Percentiles rank a stretch among this genome's conserved stretches.
These are phyloP conservation scores for Chytridium lagenaria DNA, from an alignment of 371 early-diverging fungal genomes.

Conservation along the genomic window DNA sequence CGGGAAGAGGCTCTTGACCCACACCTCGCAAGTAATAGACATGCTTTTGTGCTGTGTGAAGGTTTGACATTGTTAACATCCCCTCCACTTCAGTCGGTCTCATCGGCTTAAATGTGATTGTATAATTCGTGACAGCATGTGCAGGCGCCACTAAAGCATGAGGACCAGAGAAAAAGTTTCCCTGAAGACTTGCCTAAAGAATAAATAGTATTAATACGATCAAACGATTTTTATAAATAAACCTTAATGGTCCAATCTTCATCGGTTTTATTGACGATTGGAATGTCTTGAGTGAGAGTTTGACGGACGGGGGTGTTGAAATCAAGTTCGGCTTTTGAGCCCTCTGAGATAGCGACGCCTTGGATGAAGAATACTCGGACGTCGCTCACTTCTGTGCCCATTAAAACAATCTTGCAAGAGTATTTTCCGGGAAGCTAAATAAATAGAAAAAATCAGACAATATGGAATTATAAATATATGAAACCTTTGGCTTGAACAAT, in stretches of 20 bases:
- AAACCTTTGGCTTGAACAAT: conserved; percentile 47
- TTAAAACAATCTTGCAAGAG: conserved; percentile 48
- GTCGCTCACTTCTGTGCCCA: conserved; percentile 48
- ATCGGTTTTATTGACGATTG: conserved; percentile 55
- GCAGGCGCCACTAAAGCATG: conserved; percentile 40
- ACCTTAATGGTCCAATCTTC: conserved; percentile 59
- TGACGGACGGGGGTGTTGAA: conserved; percentile 51
- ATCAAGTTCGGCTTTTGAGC: conserved; percentile 50
- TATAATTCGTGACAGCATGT: conserved; percentile 36
- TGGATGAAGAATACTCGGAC: conserved; percentile 49
- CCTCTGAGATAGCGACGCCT: conserved; percentile 54
- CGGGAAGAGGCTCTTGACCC: conserved; percentile 52
- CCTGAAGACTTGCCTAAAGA: conserved; percentile 46
- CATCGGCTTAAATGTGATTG: conserved; percentile 48
- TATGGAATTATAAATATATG: not conserved
- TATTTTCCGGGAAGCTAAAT: conserved; percentile 53
- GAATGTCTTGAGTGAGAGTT: conserved; percentile 52
- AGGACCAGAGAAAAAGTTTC: conserved; percentile 43
- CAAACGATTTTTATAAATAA: not conserved
- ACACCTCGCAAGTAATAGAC: conserved; percentile 46
- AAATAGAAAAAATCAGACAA: not conserved
- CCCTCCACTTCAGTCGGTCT: conserved; percentile 39
- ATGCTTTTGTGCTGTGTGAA: conserved; percentile 51
- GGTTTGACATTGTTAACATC: conserved; percentile 44
- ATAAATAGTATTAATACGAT: not conserved